A percentile compares a stretch with the other conserved stretches of the same genome.
Evolutionary conservation across 2,329 filamentous ascomycete species (phyloP).

Genomic region (Venturia asperata): DNA sequence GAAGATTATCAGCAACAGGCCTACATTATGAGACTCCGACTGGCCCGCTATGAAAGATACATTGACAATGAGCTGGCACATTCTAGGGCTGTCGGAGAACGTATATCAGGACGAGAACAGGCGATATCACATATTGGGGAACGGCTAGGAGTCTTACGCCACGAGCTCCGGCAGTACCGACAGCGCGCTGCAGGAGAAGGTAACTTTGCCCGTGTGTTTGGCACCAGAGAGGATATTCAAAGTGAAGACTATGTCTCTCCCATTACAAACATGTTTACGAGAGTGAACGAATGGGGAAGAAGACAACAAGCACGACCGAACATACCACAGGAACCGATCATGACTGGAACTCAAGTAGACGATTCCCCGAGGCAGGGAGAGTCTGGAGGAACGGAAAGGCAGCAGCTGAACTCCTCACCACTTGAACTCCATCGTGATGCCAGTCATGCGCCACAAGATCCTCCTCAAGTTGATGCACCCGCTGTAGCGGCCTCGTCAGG

Average conservation of each 20-base stretch:
- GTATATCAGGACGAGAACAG: neutral
- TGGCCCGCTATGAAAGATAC: neutral
- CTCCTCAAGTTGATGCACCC: neutral
- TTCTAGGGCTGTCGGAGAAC: neutral
- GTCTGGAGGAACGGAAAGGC: neutral
- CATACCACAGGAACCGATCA: neutral
- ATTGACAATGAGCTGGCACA: neutral
- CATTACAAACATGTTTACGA: conserved; percentile 39
- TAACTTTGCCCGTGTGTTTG: conserved; percentile 34
- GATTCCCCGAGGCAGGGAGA: neutral
- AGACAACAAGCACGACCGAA: neutral
- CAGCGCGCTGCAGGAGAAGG: conserved; percentile 4
- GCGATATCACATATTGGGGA: neutral
- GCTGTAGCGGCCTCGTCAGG: neutral
- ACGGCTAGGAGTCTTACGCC: neutral
- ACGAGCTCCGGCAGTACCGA: neutral
- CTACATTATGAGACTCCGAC: neutral
- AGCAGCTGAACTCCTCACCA: neutral
- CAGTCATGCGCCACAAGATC: no score
- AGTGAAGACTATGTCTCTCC: conserved; percentile 44
- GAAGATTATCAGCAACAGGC: neutral
- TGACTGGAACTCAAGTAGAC: neutral
- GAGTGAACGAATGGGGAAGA: conserved; percentile 10
- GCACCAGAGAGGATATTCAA: conserved; percentile 40
- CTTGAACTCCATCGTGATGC: neutral